Percentiles rank a stretch among this genome's conserved stretches.
Conservation (phyloP, 331 rosid genomes). For the Acacia pycnantha region DNA sequence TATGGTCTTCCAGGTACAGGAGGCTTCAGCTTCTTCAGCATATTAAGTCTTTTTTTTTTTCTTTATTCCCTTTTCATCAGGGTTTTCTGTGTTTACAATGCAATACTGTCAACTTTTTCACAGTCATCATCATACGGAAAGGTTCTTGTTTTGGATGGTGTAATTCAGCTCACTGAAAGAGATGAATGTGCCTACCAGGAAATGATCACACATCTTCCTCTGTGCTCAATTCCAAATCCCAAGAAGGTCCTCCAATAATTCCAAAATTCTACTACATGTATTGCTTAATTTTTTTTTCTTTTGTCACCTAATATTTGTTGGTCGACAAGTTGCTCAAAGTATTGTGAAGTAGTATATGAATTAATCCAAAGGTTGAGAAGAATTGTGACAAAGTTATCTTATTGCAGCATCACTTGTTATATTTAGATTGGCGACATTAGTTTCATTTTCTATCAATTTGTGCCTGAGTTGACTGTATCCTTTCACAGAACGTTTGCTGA, state of each 20-base stretch:
- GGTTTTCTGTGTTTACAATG: not conserved
- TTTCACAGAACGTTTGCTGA: not conserved
- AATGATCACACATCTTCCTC: constrained; percentile 98
- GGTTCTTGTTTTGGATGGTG: constrained; percentile 96
- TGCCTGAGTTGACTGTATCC: not conserved
- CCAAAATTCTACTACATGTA: not conserved
- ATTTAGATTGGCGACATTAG: not conserved
- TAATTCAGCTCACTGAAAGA: constrained; percentile 97
- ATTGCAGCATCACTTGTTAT: not conserved
- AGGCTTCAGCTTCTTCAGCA: constrained; percentile 7
- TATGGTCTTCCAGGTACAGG: constrained; percentile 88
- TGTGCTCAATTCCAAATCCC: constrained; percentile 91
- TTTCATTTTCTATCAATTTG: not conserved
- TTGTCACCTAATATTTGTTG: not conserved
- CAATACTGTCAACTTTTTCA: constrained; percentile 28
- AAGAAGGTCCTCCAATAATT: constrained; percentile 59
- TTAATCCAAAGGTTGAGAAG: not conserved
- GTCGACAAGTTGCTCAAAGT: not conserved
- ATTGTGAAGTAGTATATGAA: not conserved
- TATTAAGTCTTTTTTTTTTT: not conserved
- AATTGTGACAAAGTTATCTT: not conserved
- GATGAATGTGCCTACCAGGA: constrained; percentile 99
- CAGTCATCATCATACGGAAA: constrained; percentile 93
- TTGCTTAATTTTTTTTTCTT: not conserved
- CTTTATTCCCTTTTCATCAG: not conserved